These are phyloP conservation scores for Aegilops tauschii DNA, from an alignment of 176 grass and related monocot genomes.

Conservation along the genomic window DNA sequence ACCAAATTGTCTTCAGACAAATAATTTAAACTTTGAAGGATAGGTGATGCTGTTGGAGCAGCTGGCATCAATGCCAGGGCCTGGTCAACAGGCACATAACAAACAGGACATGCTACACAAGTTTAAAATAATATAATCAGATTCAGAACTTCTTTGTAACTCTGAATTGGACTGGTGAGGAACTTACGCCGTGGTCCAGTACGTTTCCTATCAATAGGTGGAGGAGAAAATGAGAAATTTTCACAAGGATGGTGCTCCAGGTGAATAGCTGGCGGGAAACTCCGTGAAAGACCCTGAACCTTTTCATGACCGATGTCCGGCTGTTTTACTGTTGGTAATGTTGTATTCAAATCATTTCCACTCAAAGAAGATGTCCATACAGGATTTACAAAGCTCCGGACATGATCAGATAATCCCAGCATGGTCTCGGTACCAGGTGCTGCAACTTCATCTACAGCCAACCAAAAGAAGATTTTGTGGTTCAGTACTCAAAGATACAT, in stretches of 20 bases:
- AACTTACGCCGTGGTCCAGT: slow-evolving; percentile 96
- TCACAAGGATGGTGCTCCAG: slow-evolving; percentile 81
- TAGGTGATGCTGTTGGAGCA: slow-evolving; percentile 56
- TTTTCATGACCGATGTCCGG: slow-evolving; percentile 31
- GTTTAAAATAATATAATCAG: slow-evolving; percentile 39
- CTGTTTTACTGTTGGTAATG: slow-evolving; percentile 15
- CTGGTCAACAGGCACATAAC: slow-evolving; percentile 84
- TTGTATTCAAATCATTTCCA: slow-evolving; percentile 26
- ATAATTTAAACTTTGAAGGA: slow-evolving; percentile 78
- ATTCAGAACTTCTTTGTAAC: neutral
- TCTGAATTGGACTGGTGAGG: slow-evolving; percentile 21
- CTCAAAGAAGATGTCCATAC: slow-evolving; percentile 39
- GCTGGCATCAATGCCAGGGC: slow-evolving; percentile 62
- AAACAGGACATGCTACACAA: slow-evolving; percentile 88
- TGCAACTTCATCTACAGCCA: slow-evolving; percentile 63
- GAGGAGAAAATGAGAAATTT: slow-evolving; percentile 85
- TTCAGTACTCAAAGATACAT: slow-evolving; percentile 22
- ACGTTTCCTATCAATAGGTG: slow-evolving; percentile 74
- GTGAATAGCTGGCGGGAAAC: slow-evolving; percentile 42
- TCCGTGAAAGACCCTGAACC: neutral
- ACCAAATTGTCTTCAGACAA: slow-evolving; percentile 61
- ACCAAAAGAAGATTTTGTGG: neutral
- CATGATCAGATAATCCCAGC: slow-evolving; percentile 51
- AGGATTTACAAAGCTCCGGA: slow-evolving; percentile 57
- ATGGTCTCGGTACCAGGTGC: slow-evolving; percentile 50